These are phyloP conservation scores for Eragrostis curvula DNA, from an alignment of 176 grass and related monocot genomes.

Conservation along the genomic window DNA sequence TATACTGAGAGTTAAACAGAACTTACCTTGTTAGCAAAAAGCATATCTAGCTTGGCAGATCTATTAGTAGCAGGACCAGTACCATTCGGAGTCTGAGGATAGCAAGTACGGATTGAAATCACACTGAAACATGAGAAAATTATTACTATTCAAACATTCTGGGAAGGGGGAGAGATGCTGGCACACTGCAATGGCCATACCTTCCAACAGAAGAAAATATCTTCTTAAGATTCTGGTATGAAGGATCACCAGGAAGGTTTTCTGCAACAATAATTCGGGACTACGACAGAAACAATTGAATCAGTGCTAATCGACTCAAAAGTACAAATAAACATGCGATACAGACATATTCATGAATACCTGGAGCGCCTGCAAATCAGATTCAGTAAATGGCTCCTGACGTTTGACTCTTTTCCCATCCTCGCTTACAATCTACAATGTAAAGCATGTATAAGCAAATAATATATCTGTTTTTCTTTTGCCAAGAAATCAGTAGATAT, in stretches of 20 bases:
- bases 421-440: conserved; percentile 78
- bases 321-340: conserved; percentile 31
- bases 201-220: conserved; percentile 88
- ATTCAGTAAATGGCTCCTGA: conserved; percentile 77
- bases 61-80: conserved; percentile 73
- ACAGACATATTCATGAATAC: conserved; percentile 47
- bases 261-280: conserved; percentile 92
- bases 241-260: conserved; percentile 93
- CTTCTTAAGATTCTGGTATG: conserved; percentile 97
- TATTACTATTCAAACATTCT: conserved; percentile 20
- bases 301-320: not conserved
- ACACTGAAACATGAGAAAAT: conserved; percentile 58
- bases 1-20: conserved; percentile 4
- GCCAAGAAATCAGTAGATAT: not conserved
- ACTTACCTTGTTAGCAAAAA: conserved; percentile 94
- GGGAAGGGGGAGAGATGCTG: not conserved
- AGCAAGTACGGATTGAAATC: conserved; percentile 93
- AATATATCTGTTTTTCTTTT: not conserved
- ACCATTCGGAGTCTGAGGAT: conserved; percentile 93
- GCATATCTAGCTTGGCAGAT: conserved; percentile 94
- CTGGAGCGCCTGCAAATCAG: conserved; percentile 88
- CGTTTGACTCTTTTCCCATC: conserved; percentile 91
- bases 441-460: conserved; percentile 28
- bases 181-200: conserved; percentile 40
- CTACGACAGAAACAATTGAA: conserved; percentile 40